Evolutionary conservation across 163 green algal genomes (phyloP).

Genomic region (Prototheca wickerhamii): DNA sequence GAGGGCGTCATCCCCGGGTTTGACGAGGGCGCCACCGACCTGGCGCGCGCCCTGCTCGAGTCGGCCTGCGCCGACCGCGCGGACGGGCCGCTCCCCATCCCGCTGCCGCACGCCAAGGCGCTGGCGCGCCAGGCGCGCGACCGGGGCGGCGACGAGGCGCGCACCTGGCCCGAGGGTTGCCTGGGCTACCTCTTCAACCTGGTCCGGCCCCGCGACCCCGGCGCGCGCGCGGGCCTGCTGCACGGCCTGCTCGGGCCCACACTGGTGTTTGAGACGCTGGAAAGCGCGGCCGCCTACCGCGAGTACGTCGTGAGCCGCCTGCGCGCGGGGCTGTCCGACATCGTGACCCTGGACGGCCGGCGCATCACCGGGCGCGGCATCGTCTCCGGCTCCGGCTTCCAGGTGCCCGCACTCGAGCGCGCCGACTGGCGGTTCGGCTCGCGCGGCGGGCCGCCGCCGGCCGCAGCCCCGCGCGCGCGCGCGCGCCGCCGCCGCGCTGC

Average conservation of each 20-base stretch:
- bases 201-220: slow-evolving; percentile 38
- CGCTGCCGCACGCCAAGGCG: slow-evolving; percentile 53
- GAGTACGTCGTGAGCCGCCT: slow-evolving; percentile 46
- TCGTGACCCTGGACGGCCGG: slow-evolving; percentile 51
- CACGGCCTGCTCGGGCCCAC: slow-evolving; percentile 32
- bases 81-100: slow-evolving; percentile 46
- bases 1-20: slow-evolving; percentile 15
- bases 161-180: slow-evolving; percentile 58
- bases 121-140: not conserved
- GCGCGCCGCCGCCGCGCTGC: slow-evolving; percentile 4
- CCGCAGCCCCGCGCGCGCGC: no score
- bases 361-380: slow-evolving; percentile 50
- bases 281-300: slow-evolving; percentile 47
- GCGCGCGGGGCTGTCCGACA: slow-evolving; percentile 23
- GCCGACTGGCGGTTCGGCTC: slow-evolving; percentile 41
- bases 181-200: slow-evolving; percentile 66
- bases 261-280: slow-evolving; percentile 64
- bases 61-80: slow-evolving; percentile 33
- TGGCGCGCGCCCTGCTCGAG: slow-evolving; percentile 28
- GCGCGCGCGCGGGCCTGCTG: slow-evolving; percentile 43
- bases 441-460: not conserved
- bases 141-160: not conserved
- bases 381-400: slow-evolving; percentile 45
- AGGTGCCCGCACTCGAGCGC: slow-evolving; percentile 33
- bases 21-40: slow-evolving; percentile 9